Conservation (phyloP, 1,139 yeast species). For the Sugiyamaella castrensis region DNA sequence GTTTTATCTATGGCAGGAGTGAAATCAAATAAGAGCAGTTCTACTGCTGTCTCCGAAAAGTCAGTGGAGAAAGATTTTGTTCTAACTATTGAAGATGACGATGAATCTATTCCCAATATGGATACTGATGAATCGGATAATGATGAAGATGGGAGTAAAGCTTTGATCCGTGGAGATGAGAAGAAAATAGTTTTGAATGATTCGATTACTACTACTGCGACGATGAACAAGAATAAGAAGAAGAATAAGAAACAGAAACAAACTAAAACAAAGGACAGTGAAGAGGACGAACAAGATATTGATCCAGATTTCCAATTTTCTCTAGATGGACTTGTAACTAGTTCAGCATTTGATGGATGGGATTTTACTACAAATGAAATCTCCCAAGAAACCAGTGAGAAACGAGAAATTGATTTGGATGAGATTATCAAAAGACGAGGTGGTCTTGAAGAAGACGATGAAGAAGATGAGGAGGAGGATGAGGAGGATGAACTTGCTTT, state of each 20-base stretch:
- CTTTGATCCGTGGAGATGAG: slow-evolving; percentile 27
- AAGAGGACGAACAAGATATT: slow-evolving; percentile 41
- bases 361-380: slow-evolving; percentile 56
- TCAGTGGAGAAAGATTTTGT: slow-evolving; percentile 46
- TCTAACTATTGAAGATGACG: slow-evolving; percentile 73
- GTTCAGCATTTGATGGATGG: slow-evolving; percentile 70
- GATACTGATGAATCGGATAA: slow-evolving; percentile 50
- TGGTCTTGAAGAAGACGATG: slow-evolving; percentile 43
- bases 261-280: slow-evolving; percentile 27
- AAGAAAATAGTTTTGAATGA: slow-evolving; percentile 20
- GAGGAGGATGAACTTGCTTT: slow-evolving; percentile 50
- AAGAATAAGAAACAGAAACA: slow-evolving; percentile 30
- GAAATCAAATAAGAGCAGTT: slow-evolving; percentile 2
- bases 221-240: slow-evolving; percentile 32
- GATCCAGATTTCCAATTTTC: slow-evolving; percentile 72
- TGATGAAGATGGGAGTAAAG: slow-evolving; percentile 29
- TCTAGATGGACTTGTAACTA: slow-evolving; percentile 57
- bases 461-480: slow-evolving; percentile 39
- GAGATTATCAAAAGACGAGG: slow-evolving; percentile 67
- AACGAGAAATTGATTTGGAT: slow-evolving; percentile 78
- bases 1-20: not conserved
- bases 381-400: slow-evolving; percentile 27
- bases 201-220: not conserved
- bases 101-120: slow-evolving; percentile 56
- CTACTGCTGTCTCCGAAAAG: too few species aligned